These are phyloP conservation scores for Fragilariopsis cylindrus DNA, from an alignment of 108 stramenopile genomes.

Conservation along the genomic window DNA sequence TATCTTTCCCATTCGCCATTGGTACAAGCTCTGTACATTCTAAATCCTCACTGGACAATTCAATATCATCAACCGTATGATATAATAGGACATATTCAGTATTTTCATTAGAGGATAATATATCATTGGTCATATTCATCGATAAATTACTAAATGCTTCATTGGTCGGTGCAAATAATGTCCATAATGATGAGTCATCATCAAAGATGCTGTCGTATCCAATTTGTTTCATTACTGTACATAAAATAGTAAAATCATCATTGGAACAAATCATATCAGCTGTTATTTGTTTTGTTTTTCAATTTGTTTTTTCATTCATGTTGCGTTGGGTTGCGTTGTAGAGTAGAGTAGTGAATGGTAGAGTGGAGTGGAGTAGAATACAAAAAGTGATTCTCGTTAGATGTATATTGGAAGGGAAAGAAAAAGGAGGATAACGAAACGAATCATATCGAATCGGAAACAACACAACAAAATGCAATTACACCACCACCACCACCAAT, in stretches of 20 bases:
- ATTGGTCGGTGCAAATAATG: slow-evolving; percentile 4
- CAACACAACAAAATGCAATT: no score
- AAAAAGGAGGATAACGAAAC: no score
- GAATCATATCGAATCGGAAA: no score
- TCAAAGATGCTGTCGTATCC: not conserved
- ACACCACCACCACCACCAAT: no score
- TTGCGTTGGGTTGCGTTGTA: not conserved
- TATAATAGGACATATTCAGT: slow-evolving; percentile 7
- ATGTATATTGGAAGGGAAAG: no score
- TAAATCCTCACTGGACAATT: not conserved
- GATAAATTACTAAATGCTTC: not conserved
- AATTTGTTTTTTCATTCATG: not conserved
- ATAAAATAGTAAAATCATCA: not conserved
- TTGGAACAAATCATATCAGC: slow-evolving; percentile 7
- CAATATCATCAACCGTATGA: not conserved
- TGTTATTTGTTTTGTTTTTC: not conserved
- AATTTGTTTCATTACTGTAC: slow-evolving; percentile 2
- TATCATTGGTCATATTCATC: not conserved
- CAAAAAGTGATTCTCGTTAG: no score
- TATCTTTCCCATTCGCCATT: slow-evolving; percentile 20
- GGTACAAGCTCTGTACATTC: not conserved
- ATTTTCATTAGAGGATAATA: not conserved
- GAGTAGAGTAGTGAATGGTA: no score
- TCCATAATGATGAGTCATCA: not conserved
- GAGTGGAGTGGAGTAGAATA: no score